Base-by-base conservation (phyloP, 2,329 filamentous ascomycete genomes). In the Diaporthe citrichinensis region DNA sequence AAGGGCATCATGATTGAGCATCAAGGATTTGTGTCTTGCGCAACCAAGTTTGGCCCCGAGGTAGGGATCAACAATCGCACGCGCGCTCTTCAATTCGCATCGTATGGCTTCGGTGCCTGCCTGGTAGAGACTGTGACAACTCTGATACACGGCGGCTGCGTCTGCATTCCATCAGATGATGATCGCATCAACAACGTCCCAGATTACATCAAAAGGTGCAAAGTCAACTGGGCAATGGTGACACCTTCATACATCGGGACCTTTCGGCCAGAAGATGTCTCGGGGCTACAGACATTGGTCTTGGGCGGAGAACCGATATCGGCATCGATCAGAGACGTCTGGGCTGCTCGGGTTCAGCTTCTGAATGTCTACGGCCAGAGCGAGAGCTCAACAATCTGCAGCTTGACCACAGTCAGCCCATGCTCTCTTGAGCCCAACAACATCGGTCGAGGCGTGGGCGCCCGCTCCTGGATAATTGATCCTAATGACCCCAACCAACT, bases 391-490 rank as follows among this genome's bases (percentile, higher is more conserved):
- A 31, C 46, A 36, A 31, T 51, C 39, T 46, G 41, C 41, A 44
- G 12, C 36, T 28, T 51, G 25, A 51, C 28, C 62, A 49, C 5
- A 34, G 62, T 34, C 36, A 36, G 28, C 31, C 25, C 36, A 46
- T 49, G 46, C 46, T 49, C 46, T 49, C 46, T 49, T 49, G 46
- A 49, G 46, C 46, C 46, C 14, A 49, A 49, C 46, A 49, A 65
- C 25, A 46, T 73, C 23, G 71, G 71, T 20, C 55, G 31, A 10
- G 57, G 39, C 23, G 49, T 62, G 7, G 71, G 57, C 6, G 34
- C 28, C 23, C 31, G 25, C 28, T 36, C 49, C n/a, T 90, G 88
- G 88, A 86, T 90, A 28, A 86, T 89, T 12, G 86, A 90, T 61
- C 85, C 88, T 0, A 83, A 86, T 1, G 84, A 88, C 71, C 84